A percentile compares a stretch with the other conserved stretches of the same genome.
Conservation (phyloP, 1,284 basidiomycete genomes). For the Ceraceosorus guamensis region DNA sequence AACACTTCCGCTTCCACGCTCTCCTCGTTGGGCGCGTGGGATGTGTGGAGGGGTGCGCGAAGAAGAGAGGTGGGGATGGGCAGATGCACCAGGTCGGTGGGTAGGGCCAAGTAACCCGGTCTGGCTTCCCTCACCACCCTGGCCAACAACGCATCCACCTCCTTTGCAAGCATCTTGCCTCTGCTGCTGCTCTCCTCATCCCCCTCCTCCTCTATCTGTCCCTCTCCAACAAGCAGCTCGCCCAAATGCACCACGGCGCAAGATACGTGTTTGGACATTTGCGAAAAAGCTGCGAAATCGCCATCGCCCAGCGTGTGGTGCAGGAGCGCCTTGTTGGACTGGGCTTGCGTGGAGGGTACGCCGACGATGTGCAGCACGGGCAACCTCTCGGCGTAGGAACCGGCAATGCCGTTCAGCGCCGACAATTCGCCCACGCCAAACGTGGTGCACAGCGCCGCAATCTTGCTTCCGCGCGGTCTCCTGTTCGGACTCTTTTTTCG, state of each 20-base stretch:
- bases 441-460: conserved; percentile 52
- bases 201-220: too few species aligned
- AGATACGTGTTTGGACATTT: conserved; percentile 70
- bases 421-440: conserved; percentile 77
- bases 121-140: conserved; percentile 66
- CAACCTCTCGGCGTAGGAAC: conserved; percentile 68
- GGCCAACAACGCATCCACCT: conserved; percentile 73
- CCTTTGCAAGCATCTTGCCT: conserved; percentile 47
- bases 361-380: conserved; percentile 89
- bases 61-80: conserved; percentile 65
- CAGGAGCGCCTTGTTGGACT: conserved; percentile 53
- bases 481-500: background rate
- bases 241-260: conserved; percentile 58
- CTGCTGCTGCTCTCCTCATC: too few species aligned
- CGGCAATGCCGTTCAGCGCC: conserved; percentile 53
- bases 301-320: conserved; percentile 49
- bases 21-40: conserved; percentile 53
- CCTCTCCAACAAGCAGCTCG: too few species aligned
- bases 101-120: conserved; percentile 80
- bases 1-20: conserved; percentile 55
- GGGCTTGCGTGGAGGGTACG: conserved; percentile 67
- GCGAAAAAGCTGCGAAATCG: conserved; percentile 64
- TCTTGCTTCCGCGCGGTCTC: background rate
- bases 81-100: conserved; percentile 70
- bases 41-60: conserved; percentile 52